Base-by-base conservation (phyloP, 1,139 yeast genomes). In the Pichia sp. region DNA sequence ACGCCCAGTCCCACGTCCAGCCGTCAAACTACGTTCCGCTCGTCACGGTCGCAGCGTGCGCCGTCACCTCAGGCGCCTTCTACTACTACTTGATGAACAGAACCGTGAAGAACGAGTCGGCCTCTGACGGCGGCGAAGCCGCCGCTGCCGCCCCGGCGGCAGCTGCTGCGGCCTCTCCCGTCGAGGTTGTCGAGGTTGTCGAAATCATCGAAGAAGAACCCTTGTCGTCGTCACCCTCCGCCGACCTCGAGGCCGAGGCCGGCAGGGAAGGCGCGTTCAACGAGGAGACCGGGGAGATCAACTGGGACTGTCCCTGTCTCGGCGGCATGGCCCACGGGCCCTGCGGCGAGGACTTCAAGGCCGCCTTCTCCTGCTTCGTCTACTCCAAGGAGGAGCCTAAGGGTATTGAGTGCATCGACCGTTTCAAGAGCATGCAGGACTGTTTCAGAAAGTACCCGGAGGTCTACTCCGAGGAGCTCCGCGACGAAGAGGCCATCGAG, bases 261-360 rank as follows among this genome's bases (percentile, higher is more conserved):
- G 61, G 52, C 23, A 62, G 56, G 41, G 70, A 67, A 18, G 69
- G 60, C 57, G 97, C 99, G 2, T 93, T 83, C 72, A 83, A 93
- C 72, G 98, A 98, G 46, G 96, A 88, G 64, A 93, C 99, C 6
- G 99, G 99, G 40, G 99, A 93, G 70, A 95, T 95, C 71, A 93
- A 95, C 81, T 95, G 99, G 99, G 99, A 95, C 67, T 95, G 99
- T 70, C 97, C 99, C n/a, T 95, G 99, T 72, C 76, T 95, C 55
- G 99, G 99, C 41, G 99, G 99, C 48, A 93, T 93, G 98, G 98
- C 99, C 43, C 78, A 90, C 59, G 99, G 99, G 0, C 97, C 99
- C 55, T 91, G 99, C 72, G 99, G 99, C 53, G 96, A 88, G 67
- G 97, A 93, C 72, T 93, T 91, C 76, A 91, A 93, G 74, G 93